Conservation (phyloP, 108 stramenopile genomes). For the Skeletonema tropicum region DNA sequence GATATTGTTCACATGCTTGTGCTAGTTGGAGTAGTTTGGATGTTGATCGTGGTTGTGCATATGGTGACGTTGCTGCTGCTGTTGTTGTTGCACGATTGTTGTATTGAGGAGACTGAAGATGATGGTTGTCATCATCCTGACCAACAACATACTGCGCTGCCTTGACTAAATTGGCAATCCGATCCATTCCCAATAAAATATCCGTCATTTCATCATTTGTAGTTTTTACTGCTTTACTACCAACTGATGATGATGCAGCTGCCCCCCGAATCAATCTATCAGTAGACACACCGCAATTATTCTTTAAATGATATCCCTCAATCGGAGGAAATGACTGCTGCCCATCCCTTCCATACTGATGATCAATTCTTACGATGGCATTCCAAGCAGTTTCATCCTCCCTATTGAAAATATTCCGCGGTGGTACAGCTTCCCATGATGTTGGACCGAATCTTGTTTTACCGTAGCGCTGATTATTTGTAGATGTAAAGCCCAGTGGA, state of each 20-base stretch:
- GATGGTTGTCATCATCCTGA: background rate
- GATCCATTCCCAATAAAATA: constrained; percentile 39
- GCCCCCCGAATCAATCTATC: constrained; percentile 1
- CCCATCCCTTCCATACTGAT: background rate
- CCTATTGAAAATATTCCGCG: constrained; percentile 5
- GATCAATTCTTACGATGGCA: constrained; percentile 17
- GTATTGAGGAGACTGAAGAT: background rate
- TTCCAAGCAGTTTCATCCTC: constrained; percentile 45
- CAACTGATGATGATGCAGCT: background rate
- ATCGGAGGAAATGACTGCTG: constrained; percentile 4
- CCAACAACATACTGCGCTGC: constrained; percentile 30
- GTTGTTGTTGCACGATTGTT: background rate
- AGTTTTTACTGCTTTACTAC: background rate
- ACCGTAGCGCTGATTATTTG: constrained; percentile 40
- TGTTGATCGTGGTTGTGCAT: constrained; percentile 24
- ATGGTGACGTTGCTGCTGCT: background rate
- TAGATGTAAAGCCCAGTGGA: constrained; percentile 62
- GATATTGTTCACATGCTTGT: constrained; percentile 16
- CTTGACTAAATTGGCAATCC: constrained; percentile 41
- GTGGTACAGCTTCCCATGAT: constrained; percentile 11
- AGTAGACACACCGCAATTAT: constrained; percentile 10
- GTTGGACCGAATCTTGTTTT: constrained; percentile 59
- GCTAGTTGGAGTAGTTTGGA: constrained; percentile 46
- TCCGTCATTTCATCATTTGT: background rate
- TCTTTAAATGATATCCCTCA: constrained; percentile 6